These are phyloP conservation scores for Microbotryum lychnidis-dioicae DNA, from an alignment of 1,284 basidiomycete species.

Conservation along the genomic window DNA sequence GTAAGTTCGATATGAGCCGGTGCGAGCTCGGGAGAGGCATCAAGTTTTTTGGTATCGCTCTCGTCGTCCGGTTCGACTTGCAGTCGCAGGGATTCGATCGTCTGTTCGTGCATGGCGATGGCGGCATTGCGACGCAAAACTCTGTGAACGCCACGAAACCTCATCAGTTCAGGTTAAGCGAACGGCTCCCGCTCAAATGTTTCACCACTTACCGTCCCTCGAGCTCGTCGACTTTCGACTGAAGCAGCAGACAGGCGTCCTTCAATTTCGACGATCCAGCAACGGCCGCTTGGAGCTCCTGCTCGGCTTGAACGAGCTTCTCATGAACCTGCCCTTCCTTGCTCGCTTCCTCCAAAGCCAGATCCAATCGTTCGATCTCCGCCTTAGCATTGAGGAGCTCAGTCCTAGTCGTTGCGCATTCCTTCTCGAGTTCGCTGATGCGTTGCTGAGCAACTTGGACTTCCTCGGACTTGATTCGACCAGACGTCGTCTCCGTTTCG, in stretches of 20 bases:
- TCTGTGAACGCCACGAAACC: background rate
- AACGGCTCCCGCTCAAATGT: background rate
- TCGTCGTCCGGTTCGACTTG: conserved; percentile 21
- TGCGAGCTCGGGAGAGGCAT: conserved; percentile 3
- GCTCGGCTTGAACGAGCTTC: background rate
- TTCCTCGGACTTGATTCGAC: background rate
- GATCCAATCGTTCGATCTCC: conserved; percentile 2
- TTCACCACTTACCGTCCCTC: conserved; percentile 5
- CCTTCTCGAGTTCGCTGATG: conserved; percentile 11
- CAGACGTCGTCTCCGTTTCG: background rate
- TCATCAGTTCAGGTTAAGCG: background rate
- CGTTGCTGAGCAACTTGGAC: background rate
- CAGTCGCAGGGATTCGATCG: conserved; percentile 18
- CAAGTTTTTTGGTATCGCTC: conserved; percentile 9
- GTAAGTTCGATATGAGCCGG: background rate
- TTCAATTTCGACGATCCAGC: conserved; percentile 9
- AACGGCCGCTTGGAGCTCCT: conserved; percentile 3
- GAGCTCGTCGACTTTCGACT: conserved; percentile 1
- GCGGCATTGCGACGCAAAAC: conserved; percentile 6
- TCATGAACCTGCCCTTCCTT: background rate
- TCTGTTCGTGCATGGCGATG: conserved; percentile 11
- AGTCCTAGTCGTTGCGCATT: conserved; percentile 6
- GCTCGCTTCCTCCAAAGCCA: background rate
- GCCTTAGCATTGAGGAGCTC: conserved; percentile 1
- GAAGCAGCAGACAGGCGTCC: conserved; percentile 9